phyloP scores from a whole-genome alignment of 352 stramenopile genomes.

The Pythium rishiriense region DNA sequence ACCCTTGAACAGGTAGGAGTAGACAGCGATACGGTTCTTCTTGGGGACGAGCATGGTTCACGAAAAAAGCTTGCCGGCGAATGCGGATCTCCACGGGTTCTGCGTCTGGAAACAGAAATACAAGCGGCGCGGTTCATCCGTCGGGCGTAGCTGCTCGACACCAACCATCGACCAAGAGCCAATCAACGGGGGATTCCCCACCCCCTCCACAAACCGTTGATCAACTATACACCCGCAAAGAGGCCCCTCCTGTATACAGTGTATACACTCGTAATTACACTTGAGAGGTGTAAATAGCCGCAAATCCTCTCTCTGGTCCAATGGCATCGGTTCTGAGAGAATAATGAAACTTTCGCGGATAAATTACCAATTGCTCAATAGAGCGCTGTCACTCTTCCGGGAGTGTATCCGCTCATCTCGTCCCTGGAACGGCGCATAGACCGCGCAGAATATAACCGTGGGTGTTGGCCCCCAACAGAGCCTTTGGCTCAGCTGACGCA shows the following conservation, averaged over 20 bases:
- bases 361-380: no score
- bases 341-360: neutral
- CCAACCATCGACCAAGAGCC: slow-evolving; percentile 35
- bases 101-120: slow-evolving; percentile 35
- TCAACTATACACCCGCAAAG: slow-evolving; percentile 12
- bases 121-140: slow-evolving; percentile 11
- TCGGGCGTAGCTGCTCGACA: slow-evolving; percentile 16
- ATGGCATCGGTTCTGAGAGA: neutral
- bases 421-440: slow-evolving; percentile 8
- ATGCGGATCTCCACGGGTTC: slow-evolving; percentile 86
- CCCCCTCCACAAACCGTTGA: neutral
- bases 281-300: neutral
- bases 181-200: slow-evolving; percentile 18
- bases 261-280: slow-evolving; percentile 26
- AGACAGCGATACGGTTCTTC: slow-evolving; percentile 98
- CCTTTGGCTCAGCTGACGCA: slow-evolving; percentile 19
- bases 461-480: neutral
- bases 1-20: slow-evolving; percentile 98
- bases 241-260: slow-evolving; percentile 10
- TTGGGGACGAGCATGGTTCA: slow-evolving; percentile 95
- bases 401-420: neutral
- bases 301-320: neutral
- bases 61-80: slow-evolving; percentile 88
- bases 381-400: slow-evolving; percentile 13
- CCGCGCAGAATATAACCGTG: no score